Percentiles rank a stretch among this genome's conserved stretches.
phyloP scores from a whole-genome alignment of 23 red algal genomes.

The Chondrus crispus region DNA sequence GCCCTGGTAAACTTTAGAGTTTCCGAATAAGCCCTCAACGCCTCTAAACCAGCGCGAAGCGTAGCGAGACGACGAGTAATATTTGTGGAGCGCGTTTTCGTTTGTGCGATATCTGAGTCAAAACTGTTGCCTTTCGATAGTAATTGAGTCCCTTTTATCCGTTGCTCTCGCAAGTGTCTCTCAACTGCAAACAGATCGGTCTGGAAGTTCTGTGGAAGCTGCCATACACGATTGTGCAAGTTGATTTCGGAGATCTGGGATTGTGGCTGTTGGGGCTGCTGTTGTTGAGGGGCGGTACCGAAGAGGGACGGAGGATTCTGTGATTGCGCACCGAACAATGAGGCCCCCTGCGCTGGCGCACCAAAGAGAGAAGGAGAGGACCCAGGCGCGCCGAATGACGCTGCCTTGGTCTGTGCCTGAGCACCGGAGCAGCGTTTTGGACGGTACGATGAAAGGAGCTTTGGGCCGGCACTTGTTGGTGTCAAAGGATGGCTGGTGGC shows the following conservation, averaged over 20 bases:
- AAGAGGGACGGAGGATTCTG: too few species aligned
- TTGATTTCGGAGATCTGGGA: constrained; percentile 27
- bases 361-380: constrained; percentile 35
- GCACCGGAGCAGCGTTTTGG: too few species aligned
- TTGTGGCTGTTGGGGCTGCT: not conserved
- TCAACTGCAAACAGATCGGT: constrained; percentile 45
- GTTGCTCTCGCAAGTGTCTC: constrained; percentile 39
- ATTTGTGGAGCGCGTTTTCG: not conserved
- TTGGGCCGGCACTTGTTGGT: too few species aligned
- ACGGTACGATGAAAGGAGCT: too few species aligned
- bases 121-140: not conserved
- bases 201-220: constrained; percentile 39
- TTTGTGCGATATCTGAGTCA: not conserved
- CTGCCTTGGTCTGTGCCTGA: too few species aligned
- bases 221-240: not conserved
- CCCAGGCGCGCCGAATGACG: not conserved
- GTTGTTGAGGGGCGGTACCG: not conserved
- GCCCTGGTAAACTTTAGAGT: constrained; percentile 33
- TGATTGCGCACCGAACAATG: too few species aligned
- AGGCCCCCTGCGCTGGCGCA: not conserved
- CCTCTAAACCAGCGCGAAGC: not conserved
- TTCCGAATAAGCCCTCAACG: constrained; percentile 1
- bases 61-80: not conserved
- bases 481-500: too few species aligned
- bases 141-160: constrained; percentile 1